phyloP scores from a whole-genome alignment of 2,329 filamentous ascomycete species.

The Aspergillus fijiensis region DNA sequence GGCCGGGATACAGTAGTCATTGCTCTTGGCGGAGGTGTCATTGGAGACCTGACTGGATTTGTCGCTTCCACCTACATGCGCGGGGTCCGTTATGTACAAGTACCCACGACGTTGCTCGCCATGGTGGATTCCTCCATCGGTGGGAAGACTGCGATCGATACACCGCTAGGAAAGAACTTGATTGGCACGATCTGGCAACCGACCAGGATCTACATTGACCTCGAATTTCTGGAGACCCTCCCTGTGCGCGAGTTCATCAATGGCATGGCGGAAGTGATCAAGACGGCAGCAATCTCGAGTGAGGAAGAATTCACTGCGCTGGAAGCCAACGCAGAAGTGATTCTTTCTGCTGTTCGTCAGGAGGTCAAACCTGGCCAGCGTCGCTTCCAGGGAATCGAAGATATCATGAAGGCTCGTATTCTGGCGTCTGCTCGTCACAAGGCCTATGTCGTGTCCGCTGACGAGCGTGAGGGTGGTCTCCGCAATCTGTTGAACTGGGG shows the following conservation, averaged over 20 bases:
- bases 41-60: constrained; percentile 97
- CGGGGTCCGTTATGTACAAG: constrained; percentile 91
- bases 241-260: constrained; percentile 94
- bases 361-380: constrained; percentile 55
- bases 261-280: constrained; percentile 97
- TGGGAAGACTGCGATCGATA: constrained; percentile 97
- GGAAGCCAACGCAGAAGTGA: constrained; percentile 75
- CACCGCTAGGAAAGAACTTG: constrained; percentile 91
- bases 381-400: constrained; percentile 68
- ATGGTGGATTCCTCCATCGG: constrained; percentile 99
- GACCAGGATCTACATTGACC: constrained; percentile 87
- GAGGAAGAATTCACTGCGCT: constrained; percentile 80
- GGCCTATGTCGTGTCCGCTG: constrained; percentile 87
- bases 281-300: constrained; percentile 96
- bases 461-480: constrained; percentile 90
- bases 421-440: constrained; percentile 90
- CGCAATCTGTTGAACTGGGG: constrained; percentile 96
- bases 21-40: constrained; percentile 91
- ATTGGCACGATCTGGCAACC: constrained; percentile 98
- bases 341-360: constrained; percentile 70
- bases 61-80: constrained; percentile 99
- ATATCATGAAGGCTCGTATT: constrained; percentile 74
- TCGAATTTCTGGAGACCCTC: constrained; percentile 85
- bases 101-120: constrained; percentile 87
- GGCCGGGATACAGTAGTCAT: constrained; percentile 93